phyloP scores from a whole-genome alignment of 345 rosid species.

The Citrus cavaleriei region DNA sequence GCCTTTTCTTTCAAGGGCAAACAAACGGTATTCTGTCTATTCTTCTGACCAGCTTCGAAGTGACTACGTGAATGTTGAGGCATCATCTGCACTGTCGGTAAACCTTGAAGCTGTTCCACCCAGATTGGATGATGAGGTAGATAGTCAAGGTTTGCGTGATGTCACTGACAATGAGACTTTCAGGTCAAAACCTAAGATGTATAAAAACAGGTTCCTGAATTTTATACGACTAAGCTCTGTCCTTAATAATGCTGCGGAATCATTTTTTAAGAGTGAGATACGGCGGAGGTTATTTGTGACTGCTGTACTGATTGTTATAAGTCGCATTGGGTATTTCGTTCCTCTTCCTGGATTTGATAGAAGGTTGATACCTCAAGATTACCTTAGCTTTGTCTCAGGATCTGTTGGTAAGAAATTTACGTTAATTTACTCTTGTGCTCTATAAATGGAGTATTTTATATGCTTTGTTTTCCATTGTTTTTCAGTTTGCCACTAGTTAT shows the following conservation, averaged over 20 bases:
- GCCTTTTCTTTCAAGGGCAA: constrained; percentile 16
- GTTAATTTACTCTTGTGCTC: background rate
- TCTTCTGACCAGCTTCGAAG: constrained; percentile 45
- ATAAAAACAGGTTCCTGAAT: constrained; percentile 70
- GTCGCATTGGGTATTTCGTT: constrained; percentile 86
- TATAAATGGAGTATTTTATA: background rate
- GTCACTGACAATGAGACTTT: constrained; percentile 19
- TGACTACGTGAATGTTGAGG: constrained; percentile 34
- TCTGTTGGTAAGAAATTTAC: constrained; percentile 64
- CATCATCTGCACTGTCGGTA: constrained; percentile 24
- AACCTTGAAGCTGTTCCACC: constrained; percentile 33
- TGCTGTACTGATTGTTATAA: constrained; percentile 56
- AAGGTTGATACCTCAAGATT: constrained; percentile 80
- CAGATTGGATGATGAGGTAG: constrained; percentile 27
- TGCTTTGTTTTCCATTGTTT: background rate
- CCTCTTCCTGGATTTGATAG: constrained; percentile 94
- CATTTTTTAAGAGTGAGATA: constrained; percentile 92
- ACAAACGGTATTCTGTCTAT: constrained; percentile 26
- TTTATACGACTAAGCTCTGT: constrained; percentile 71
- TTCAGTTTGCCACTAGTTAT: constrained; percentile 5
- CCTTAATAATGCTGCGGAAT: constrained; percentile 63
- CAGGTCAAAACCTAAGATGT: constrained; percentile 43
- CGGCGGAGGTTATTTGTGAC: constrained; percentile 81
- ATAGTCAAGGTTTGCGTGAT: constrained; percentile 16
- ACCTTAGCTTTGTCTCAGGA: constrained; percentile 84